Evolutionary conservation across 352 stramenopile species (phyloP).

Genomic region (Phytophthora niederhauseri): DNA sequence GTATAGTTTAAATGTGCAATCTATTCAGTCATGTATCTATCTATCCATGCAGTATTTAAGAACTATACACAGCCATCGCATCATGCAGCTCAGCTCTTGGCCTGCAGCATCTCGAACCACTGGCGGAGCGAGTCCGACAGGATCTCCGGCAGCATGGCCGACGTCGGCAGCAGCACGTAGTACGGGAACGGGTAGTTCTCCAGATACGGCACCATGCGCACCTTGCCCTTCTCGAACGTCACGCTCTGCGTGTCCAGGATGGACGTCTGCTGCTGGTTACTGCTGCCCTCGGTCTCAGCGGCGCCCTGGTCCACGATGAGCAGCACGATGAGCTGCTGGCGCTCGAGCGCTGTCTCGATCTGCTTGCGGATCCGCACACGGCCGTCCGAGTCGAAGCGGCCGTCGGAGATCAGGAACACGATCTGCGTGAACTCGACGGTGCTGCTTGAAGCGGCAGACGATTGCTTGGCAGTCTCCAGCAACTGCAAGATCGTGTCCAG

Average conservation of each 20-base stretch:
- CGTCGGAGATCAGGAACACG: constrained; percentile 99
- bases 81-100: constrained; percentile 49
- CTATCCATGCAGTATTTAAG: constrained; percentile 2
- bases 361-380: constrained; percentile 94
- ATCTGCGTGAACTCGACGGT: constrained; percentile 95
- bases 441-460: constrained; percentile 48
- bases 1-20: constrained; percentile 7
- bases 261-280: constrained; percentile 77
- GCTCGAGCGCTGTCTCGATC: constrained; percentile 97
- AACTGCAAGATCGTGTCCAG: constrained; percentile 93
- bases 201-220: constrained; percentile 97
- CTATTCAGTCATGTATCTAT: constrained; percentile 12
- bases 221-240: constrained; percentile 96
- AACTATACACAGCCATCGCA: background rate
- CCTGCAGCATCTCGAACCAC: constrained; percentile 99
- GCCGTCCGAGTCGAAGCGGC: constrained; percentile 97
- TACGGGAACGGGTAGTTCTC: constrained; percentile 99
- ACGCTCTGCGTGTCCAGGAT: constrained; percentile 99
- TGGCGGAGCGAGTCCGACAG: constrained; percentile 99
- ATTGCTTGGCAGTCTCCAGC: constrained; percentile 86
- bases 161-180: constrained; percentile 98
- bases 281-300: constrained; percentile 28
- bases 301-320: constrained; percentile 95
- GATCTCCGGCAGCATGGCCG: constrained; percentile 97
- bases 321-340: constrained; percentile 98